phyloP scores from a whole-genome alignment of 2,329 filamentous ascomycete species.

The Sporothrix protearum region DNA sequence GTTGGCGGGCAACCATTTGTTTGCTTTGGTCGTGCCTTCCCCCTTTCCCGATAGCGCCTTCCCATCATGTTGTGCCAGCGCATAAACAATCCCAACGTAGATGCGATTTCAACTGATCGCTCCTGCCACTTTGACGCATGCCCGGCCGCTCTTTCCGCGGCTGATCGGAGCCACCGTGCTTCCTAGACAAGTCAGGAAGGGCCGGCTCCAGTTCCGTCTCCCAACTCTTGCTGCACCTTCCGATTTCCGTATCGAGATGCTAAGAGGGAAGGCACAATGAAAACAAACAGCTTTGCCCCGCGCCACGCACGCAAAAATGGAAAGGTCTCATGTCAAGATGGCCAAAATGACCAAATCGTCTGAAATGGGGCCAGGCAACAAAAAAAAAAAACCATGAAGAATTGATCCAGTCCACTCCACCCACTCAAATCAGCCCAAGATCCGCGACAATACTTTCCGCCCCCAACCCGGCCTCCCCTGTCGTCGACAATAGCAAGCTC shows the following conservation, averaged over 20 bases:
- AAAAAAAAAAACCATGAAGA: background rate
- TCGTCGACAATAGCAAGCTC: background rate
- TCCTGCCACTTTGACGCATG: background rate
- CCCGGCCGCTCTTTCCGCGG: background rate
- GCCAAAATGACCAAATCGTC: background rate
- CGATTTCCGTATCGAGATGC: background rate
- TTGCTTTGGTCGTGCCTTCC: conserved; percentile 4
- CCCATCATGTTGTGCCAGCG: background rate
- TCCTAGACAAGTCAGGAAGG: background rate
- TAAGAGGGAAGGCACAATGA: background rate
- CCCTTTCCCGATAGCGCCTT: background rate
- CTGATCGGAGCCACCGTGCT: background rate
- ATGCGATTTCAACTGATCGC: background rate
- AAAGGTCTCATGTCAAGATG: background rate
- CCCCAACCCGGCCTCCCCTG: background rate
- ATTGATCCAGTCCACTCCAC: background rate
- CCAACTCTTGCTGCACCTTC: background rate
- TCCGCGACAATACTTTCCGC: background rate
- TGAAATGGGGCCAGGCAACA: background rate
- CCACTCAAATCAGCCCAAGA: too few species aligned
- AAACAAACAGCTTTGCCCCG: background rate
- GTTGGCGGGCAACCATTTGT: background rate
- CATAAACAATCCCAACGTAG: background rate
- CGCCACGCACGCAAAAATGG: background rate
- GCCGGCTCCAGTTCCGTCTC: background rate